A percentile compares a stretch with the other conserved stretches of the same genome.
phyloP scores from a whole-genome alignment of 2,329 filamentous ascomycete genomes.

The Trichophyton benhamiae region DNA sequence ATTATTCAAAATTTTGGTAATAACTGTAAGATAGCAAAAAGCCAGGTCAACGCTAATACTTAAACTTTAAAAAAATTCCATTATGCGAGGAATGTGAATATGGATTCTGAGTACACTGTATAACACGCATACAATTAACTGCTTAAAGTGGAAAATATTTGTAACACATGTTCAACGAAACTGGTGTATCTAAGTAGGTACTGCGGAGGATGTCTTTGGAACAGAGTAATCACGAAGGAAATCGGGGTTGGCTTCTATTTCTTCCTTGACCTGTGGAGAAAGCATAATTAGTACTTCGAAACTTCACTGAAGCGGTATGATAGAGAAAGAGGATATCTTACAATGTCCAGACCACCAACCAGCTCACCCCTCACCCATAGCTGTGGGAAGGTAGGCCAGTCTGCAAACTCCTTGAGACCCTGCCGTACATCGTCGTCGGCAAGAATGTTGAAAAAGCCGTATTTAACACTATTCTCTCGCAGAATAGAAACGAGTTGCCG shows the following conservation, averaged over 20 bases:
- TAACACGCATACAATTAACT: neutral
- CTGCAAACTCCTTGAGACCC: slow-evolving; percentile 91
- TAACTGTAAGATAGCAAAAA: too few relatives aligned
- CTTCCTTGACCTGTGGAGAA: slow-evolving; percentile 67
- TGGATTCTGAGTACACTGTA: neutral
- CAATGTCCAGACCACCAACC: slow-evolving; percentile 89
- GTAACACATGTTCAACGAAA: neutral
- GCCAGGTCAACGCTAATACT: too few relatives aligned
- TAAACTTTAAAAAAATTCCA: too few relatives aligned
- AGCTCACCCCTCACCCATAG: slow-evolving; percentile 84
- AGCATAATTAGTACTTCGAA: neutral
- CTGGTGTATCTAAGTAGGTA: neutral
- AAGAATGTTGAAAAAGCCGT: slow-evolving; percentile 98
- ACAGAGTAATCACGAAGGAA: slow-evolving; percentile 66
- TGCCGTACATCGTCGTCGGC: slow-evolving; percentile 95
- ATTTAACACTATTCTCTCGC: slow-evolving; percentile 81
- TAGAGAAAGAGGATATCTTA: slow-evolving; percentile 39
- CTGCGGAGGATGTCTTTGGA: slow-evolving; percentile 20
- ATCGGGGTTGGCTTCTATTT: slow-evolving; percentile 67
- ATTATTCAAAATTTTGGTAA: too few relatives aligned
- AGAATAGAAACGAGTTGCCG: slow-evolving; percentile 76
- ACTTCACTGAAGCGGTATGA: neutral
- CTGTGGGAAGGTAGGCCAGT: slow-evolving; percentile 97
- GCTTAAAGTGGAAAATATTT: neutral
- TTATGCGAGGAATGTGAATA: neutral